Conservation (phyloP, 192 early-diverging fungal species). For the Helicostylum pulchrum region DNA sequence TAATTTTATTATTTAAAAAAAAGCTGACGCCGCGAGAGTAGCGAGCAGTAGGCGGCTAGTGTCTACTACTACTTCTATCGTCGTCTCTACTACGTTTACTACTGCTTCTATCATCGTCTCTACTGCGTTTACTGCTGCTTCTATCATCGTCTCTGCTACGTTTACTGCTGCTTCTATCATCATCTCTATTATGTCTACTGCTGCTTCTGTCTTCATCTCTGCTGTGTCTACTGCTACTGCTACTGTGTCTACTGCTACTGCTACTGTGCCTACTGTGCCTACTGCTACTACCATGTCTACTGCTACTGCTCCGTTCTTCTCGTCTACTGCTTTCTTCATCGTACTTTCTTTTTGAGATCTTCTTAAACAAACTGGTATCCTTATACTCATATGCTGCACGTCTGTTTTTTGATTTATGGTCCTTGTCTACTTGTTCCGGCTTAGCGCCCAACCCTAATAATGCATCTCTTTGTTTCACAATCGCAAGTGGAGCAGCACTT, state of each 20-base stretch:
- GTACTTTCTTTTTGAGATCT: constrained; percentile 17
- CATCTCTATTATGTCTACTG: background rate
- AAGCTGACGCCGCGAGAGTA: too few species aligned
- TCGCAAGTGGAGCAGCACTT: constrained; percentile 11
- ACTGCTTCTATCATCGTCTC: background rate
- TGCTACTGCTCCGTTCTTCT: background rate
- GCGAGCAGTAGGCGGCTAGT: too few species aligned
- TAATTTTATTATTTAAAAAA: too few species aligned
- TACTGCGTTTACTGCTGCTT: background rate
- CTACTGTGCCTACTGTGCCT: background rate
- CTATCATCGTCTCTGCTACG: background rate
- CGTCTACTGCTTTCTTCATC: constrained; percentile 12
- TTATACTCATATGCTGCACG: constrained; percentile 22
- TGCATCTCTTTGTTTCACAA: constrained; percentile 59
- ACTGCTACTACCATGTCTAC: constrained; percentile 8
- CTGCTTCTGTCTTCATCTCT: background rate
- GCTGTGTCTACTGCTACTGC: background rate
- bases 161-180: background rate
- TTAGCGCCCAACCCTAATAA: constrained; percentile 85
- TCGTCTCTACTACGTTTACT: background rate
- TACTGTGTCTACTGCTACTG: constrained; percentile 2
- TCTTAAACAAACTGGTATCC: constrained; percentile 32
- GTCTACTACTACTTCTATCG: background rate
- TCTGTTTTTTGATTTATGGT: constrained; percentile 31
- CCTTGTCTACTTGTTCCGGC: constrained; percentile 50